Conservation (phyloP, 139 green algal species). For the Mychonastes homosphaera region DNA sequence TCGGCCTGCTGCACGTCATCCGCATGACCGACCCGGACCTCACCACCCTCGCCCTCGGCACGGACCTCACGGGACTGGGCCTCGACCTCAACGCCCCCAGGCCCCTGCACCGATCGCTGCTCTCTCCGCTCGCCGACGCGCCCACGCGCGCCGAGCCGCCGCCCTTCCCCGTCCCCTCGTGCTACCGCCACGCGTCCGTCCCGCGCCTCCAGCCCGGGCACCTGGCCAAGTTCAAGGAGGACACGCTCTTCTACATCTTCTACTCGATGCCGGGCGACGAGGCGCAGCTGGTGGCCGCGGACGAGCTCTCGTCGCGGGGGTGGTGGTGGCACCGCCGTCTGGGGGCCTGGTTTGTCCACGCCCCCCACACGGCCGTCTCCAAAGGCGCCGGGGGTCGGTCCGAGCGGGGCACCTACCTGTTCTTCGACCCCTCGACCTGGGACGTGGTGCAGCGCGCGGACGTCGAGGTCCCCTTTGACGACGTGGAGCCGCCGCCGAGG, state of each 20-base stretch:
- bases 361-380: slow-evolving; percentile 55
- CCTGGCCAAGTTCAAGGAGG: slow-evolving; percentile 89
- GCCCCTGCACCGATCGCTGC: slow-evolving; percentile 69
- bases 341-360: slow-evolving; percentile 76
- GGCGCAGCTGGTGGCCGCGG: slow-evolving; percentile 84
- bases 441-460: slow-evolving; percentile 54
- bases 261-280: slow-evolving; percentile 77
- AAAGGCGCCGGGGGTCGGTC: slow-evolving; percentile 54
- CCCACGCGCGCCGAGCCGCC: slow-evolving; percentile 52
- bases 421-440: slow-evolving; percentile 87
- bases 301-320: slow-evolving; percentile 78
- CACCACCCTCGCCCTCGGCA: slow-evolving; percentile 89
- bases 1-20: slow-evolving; percentile 89
- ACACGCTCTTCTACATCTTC: slow-evolving; percentile 99
- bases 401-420: slow-evolving; percentile 82
- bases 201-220: slow-evolving; percentile 69
- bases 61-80: slow-evolving; percentile 89
- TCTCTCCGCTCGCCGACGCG: slow-evolving; percentile 72
- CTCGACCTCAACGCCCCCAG: slow-evolving; percentile 87
- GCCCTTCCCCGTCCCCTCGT: slow-evolving; percentile 39
- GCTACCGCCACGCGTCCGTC: slow-evolving; percentile 71
- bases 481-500: slow-evolving; percentile 46
- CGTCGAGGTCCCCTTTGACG: slow-evolving; percentile 47
- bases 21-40: slow-evolving; percentile 86
- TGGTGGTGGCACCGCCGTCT: slow-evolving; percentile 72